Percentiles rank a stretch among this genome's conserved stretches.
These are phyloP conservation scores for Kluyveromyces dobzhanskii DNA, from an alignment of 805 yeast genomes.

Conservation along the genomic window DNA sequence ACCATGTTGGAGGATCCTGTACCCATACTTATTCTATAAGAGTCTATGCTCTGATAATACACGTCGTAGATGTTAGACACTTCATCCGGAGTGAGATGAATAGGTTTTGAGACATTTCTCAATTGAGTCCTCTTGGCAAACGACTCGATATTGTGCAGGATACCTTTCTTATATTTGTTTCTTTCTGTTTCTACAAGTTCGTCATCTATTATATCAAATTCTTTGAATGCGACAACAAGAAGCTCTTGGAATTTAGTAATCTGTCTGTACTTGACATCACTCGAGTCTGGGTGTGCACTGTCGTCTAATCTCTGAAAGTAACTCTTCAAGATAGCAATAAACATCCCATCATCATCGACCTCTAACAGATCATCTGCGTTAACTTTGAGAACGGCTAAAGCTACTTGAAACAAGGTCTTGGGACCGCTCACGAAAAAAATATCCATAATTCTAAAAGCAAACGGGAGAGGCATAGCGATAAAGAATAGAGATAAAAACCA, in stretches of 20 bases:
- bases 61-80: constrained; percentile 74
- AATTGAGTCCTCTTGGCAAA: constrained; percentile 90
- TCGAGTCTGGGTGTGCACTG: constrained; percentile 66
- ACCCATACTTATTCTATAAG: constrained; percentile 49
- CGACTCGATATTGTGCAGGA: constrained; percentile 76
- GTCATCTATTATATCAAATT: constrained; percentile 74
- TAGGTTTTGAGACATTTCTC: constrained; percentile 72
- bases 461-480: constrained; percentile 89
- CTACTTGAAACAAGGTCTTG: constrained; percentile 82
- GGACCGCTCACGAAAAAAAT: constrained; percentile 87
- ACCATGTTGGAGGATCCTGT: constrained; percentile 62
- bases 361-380: constrained; percentile 77
- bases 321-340: constrained; percentile 74
- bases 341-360: constrained; percentile 87
- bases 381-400: constrained; percentile 78
- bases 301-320: constrained; percentile 73
- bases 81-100: constrained; percentile 47
- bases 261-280: constrained; percentile 52
- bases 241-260: constrained; percentile 84
- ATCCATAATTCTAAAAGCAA: constrained; percentile 86
- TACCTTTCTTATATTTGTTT: constrained; percentile 60
- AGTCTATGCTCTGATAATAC: constrained; percentile 66
- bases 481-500: constrained; percentile 91
- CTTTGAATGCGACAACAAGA: constrained; percentile 86
- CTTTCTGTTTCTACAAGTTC: constrained; percentile 63